Evolutionary conservation across 441 rosid species (phyloP), one percentile per base, ranked within the genome.

Genomic region (Viola pubescens): DNA sequence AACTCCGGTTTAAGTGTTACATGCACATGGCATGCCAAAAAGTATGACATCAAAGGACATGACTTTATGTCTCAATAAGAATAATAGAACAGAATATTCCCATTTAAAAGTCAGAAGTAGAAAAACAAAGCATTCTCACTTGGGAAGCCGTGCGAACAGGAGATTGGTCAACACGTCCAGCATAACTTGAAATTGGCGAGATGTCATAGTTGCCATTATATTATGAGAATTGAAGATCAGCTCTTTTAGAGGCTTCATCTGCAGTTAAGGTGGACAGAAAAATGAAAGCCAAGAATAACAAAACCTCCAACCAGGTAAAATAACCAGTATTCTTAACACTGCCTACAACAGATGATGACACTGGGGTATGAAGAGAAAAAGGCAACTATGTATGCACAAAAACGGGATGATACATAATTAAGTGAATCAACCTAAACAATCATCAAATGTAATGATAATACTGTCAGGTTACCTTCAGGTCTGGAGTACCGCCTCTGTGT

Each of bases 191-290:
- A 91, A 95, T 69, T 95, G 99, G 49, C 97, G 95, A 66, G 99
- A 89, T 34, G 99, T 95, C 99, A 95, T 95, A 56, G 97, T 74
- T 58, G 99, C 99, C 34, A 82, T 82, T 82, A 95, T 91, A 65
- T 88, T 82, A 53, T 63, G 80, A 26, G 97, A 86, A 74, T 91
- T 87, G 78, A 95, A 95, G 54, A 82, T 74, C 56, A 95, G 97
- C 80, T 95, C 99, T 75, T 95, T 89, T 62, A 95, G 82, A 47
- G 99, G 98, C 81, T 95, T 95, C 83, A 94, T 82, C 99, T 94
- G 81, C 65, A 75, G 49, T 16, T 61, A 48, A 26, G 64, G 11
- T 51, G 26, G n/a, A 52, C n/a, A 9, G 10, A 12, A 12, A 38
- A 39, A 43, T 6, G 8, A 40, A 5, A 55, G n/a, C 6, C 7